Conservation (phyloP, 495 filamentous ascomycete genomes). For the Neurospora tetraspora region DNA sequence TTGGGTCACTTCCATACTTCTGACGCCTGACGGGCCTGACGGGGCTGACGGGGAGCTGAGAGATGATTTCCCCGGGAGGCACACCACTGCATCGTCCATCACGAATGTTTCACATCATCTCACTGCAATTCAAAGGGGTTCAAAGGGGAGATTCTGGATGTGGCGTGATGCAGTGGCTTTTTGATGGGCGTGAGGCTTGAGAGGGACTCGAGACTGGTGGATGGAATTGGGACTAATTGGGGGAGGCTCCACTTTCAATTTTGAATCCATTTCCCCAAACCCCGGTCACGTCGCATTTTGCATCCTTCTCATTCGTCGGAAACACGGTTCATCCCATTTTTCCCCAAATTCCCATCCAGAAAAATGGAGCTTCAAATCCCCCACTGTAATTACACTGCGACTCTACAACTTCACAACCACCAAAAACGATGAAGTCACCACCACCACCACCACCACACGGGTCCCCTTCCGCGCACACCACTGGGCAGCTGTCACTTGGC, state of each 20-base stretch:
- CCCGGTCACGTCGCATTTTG: neutral
- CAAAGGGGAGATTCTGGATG: neutral
- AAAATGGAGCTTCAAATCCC: neutral
- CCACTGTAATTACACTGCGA: neutral
- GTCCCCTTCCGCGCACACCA: neutral
- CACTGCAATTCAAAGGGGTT: neutral
- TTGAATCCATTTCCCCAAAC: neutral
- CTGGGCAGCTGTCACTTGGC: neutral
- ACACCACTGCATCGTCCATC: neutral
- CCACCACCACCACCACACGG: neutral
- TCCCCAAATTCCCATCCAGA: neutral
- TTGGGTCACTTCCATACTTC: neutral
- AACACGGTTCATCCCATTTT: neutral
- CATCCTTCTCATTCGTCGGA: neutral
- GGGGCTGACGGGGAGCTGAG: neutral
- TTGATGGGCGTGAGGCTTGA: neutral
- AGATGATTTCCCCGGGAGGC: neutral
- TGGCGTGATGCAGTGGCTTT: neutral
- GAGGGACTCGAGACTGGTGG: neutral
- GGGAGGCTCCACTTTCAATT: neutral
- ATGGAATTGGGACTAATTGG: neutral
- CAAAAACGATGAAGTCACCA: neutral
- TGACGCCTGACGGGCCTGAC: neutral
- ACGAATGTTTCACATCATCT: neutral
- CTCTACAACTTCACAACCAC: neutral